A percentile compares a stretch with the other conserved stretches of the same genome.
phyloP scores from a whole-genome alignment of 352 stramenopile species.

The Elongisporangium anandrum region DNA sequence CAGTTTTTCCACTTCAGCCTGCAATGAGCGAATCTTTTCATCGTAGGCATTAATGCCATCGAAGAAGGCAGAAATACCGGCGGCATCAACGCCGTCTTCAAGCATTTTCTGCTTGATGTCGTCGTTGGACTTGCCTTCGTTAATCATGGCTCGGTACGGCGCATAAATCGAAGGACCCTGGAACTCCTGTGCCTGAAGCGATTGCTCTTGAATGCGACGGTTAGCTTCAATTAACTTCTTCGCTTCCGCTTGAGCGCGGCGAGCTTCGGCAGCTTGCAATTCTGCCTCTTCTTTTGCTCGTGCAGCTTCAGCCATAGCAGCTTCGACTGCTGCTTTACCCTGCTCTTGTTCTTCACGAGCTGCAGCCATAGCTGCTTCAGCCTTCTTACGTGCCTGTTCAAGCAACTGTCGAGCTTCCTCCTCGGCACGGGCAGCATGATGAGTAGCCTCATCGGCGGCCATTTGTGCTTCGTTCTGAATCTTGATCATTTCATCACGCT shows the following conservation, averaged over 20 bases:
- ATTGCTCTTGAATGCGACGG: slow-evolving; percentile 69
- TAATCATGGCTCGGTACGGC: slow-evolving; percentile 63
- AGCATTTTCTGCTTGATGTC: slow-evolving; percentile 74
- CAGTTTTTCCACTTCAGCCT: slow-evolving; percentile 82
- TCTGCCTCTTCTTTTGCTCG: slow-evolving; percentile 77
- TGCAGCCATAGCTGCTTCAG: slow-evolving; percentile 77
- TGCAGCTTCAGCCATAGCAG: slow-evolving; percentile 78
- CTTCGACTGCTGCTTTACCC: slow-evolving; percentile 79
- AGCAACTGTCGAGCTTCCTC: slow-evolving; percentile 73
- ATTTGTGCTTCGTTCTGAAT: slow-evolving; percentile 80
- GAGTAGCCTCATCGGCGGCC: slow-evolving; percentile 73
- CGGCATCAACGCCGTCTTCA: slow-evolving; percentile 70
- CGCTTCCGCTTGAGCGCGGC: slow-evolving; percentile 71
- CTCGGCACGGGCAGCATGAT: slow-evolving; percentile 60
- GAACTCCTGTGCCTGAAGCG: slow-evolving; percentile 25
- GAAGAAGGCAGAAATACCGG: slow-evolving; percentile 73
- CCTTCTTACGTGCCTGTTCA: slow-evolving; percentile 75
- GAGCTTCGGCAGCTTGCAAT: slow-evolving; percentile 70
- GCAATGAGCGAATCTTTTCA: slow-evolving; percentile 73
- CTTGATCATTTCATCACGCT: slow-evolving; percentile 80
- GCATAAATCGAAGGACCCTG: slow-evolving; percentile 52
- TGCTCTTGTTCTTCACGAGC: slow-evolving; percentile 75
- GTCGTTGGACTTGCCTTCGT: slow-evolving; percentile 63
- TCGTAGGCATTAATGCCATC: slow-evolving; percentile 83
- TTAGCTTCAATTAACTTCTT: slow-evolving; percentile 84